Evolutionary conservation across 2,329 filamentous ascomycete genomes (phyloP).

Genomic region (Alternaria novae-zelandiae): DNA sequence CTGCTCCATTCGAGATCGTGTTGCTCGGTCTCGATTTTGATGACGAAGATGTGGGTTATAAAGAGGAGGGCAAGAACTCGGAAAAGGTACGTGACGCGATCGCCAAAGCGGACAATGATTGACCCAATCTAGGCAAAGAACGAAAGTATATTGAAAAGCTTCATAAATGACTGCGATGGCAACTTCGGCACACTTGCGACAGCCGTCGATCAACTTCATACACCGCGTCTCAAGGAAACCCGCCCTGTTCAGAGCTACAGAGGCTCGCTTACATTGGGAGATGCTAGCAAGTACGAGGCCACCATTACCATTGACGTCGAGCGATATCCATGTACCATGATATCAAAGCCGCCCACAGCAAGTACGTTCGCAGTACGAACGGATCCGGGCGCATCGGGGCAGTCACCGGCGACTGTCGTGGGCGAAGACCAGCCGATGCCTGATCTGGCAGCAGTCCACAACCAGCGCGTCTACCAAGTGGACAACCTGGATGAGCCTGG

Average conservation of each 20-base stretch:
- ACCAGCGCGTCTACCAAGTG: slow-evolving; percentile 80
- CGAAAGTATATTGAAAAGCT: slow-evolving; percentile 68
- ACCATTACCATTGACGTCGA: slow-evolving; percentile 86
- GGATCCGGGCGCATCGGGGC: slow-evolving; percentile 55
- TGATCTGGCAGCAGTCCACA: slow-evolving; percentile 73
- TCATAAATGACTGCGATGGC: slow-evolving; percentile 72
- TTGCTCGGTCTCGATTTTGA: slow-evolving; percentile 93
- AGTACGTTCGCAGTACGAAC: slow-evolving; percentile 73
- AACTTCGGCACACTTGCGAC: slow-evolving; percentile 84
- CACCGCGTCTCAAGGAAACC: slow-evolving; percentile 76
- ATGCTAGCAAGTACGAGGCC: slow-evolving; percentile 73
- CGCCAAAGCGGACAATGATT: slow-evolving; percentile 9
- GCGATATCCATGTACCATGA: slow-evolving; percentile 85
- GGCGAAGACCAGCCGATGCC: slow-evolving; percentile 46
- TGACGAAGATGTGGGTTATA: slow-evolving; percentile 85
- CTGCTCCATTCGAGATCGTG: slow-evolving; percentile 72
- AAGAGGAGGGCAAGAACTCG: slow-evolving; percentile 82
- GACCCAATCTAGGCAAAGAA: slow-evolving; percentile 64
- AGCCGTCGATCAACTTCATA: slow-evolving; percentile 79
- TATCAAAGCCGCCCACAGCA: slow-evolving; percentile 75
- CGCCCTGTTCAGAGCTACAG: slow-evolving; percentile 80
- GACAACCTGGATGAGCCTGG: slow-evolving; percentile 75
- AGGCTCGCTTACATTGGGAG: slow-evolving; percentile 79
- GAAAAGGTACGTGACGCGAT: slow-evolving; percentile 63
- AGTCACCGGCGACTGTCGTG: slow-evolving; percentile 59